Evolutionary conservation across 1,284 basidiomycete genomes (phyloP).

Genomic region (Blastosporella zonata): DNA sequence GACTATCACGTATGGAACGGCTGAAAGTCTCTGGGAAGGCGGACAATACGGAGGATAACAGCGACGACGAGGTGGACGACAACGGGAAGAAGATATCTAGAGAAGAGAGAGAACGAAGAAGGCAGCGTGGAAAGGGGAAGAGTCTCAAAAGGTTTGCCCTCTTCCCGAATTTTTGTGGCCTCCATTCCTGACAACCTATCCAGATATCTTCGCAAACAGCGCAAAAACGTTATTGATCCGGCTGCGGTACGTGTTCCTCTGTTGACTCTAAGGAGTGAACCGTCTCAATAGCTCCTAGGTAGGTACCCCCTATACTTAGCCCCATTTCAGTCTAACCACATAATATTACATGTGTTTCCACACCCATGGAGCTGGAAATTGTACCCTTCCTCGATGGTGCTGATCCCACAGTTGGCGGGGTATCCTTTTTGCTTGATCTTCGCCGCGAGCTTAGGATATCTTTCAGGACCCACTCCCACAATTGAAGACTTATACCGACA

Average conservation of each 20-base stretch:
- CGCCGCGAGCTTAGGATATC: no score
- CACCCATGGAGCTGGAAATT: no score
- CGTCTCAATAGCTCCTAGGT: no score
- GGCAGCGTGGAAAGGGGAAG: constrained; percentile 84
- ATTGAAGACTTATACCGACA: no score
- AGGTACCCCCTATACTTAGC: no score
- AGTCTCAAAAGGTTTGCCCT: constrained; percentile 68
- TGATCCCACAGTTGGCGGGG: no score
- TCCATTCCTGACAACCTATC: background rate
- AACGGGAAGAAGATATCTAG: constrained; percentile 34
- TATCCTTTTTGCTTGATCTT: no score
- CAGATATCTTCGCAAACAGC: constrained; percentile 78
- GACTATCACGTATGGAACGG: constrained; percentile 72
- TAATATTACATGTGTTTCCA: no score
- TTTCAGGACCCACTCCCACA: no score
- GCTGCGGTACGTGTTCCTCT: constrained; percentile 58
- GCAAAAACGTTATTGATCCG: constrained; percentile 92
- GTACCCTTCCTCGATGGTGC: no score
- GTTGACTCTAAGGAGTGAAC: background rate
- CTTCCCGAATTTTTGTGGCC: background rate
- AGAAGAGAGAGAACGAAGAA: constrained; percentile 70
- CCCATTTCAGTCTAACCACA: no score
- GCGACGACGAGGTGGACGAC: constrained; percentile 37
- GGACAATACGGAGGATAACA: constrained; percentile 59
- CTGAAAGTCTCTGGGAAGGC: constrained; percentile 69